Evolutionary conservation across 2,329 filamentous ascomycete species (phyloP), one percentile per base, ranked within the genome.

Genomic region (Phialophora verrucosa): DNA sequence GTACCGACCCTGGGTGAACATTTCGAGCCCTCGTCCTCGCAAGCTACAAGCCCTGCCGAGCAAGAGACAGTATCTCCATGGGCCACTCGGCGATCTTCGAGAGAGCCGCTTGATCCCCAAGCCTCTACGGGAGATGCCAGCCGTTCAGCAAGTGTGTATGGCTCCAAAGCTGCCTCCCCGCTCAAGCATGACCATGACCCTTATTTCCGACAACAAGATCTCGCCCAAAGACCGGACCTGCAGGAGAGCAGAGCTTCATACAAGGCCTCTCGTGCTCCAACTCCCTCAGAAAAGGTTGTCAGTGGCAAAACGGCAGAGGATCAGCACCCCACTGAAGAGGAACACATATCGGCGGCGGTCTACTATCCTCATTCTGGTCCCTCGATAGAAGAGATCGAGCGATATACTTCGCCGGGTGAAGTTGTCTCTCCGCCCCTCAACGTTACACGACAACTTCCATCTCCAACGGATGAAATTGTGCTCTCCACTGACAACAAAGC

Each of bases 321-420:
- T 38, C 42, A 58, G 50, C 42, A 59, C 8, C 42, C 35, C 25
- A 23, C 62, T 4, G 85, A 87, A 65, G 81, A 82, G 63, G 87
- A 89, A 74, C 86, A 88, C 67, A 89, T 89, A 47, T 87, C 86
- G 0, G 88, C 86, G 31, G 87, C 87, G 12, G 79, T 87, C 38
- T 89, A 89, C 74, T 88, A 86, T 69, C 87, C 87, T 27, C 87
- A 89, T 76, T 83, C 87, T 70, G 83, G 84, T 62, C 73, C 83
- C 10, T 77, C 78, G 11, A 72, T 79, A 7, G 81, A 82, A 55
- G 79, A 81, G 35, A 61, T 77, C 38, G 72, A 73, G 55, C 66
- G 64, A 35, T 70, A 70, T 50, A 66, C 67, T 4, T 67, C 68
- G 32, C 67, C 65, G 7, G 70, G 69, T 3, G 68, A 71, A 47